Base-by-base conservation (phyloP, 805 yeast species). In the Kregervanrija delftensis region DNA sequence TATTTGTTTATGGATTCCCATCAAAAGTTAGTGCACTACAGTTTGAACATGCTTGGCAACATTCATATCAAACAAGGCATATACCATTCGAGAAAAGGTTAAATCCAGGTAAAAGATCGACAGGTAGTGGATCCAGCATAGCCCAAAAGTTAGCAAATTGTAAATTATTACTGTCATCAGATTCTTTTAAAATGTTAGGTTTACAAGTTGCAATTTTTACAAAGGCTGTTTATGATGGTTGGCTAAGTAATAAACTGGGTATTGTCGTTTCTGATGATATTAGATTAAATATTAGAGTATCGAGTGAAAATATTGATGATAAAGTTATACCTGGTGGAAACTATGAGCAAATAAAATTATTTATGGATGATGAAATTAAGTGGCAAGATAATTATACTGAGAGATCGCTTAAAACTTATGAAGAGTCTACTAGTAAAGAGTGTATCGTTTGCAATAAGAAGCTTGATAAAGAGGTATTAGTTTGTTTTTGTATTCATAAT, bases 11-110 rank as follows among this genome's bases (percentile, higher is more conserved):
- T 54, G 89, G 90, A 2, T 86, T 87, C 56, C 87, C 87, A 0
- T 76, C 79, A 6, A 78, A 76, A 48, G 68, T 81, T 3, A 63
- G 81, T 3, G 95, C 95, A 0, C 62, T 87, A 42, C 90, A 80
- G 60, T 86, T 86, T 61, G 96, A 87, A 55, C 89, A 84, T 61
- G 90, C 95, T 1, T 82, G 86, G 77, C 95, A 86, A 53, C 93
- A 86, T 59, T 68, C 81, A 1, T 69, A 81, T 49, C 70, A 68
- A 42, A 81, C 95, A 0, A 66, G 88, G 34, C 86, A 79, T 55
- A 77, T 86, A 3, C 56, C 61, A 2, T 49, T 51, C 0, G 61
- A 57, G 3, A 58, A 59, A 10, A 60, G 82, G 42, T 57, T 77
- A 10, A 62, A 69, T 1, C 66, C 59, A 30, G 53, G 53, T 14